These are phyloP conservation scores for Serendipita sp. DNA, from an alignment of 1,284 basidiomycete species.

Conservation along the genomic window DNA sequence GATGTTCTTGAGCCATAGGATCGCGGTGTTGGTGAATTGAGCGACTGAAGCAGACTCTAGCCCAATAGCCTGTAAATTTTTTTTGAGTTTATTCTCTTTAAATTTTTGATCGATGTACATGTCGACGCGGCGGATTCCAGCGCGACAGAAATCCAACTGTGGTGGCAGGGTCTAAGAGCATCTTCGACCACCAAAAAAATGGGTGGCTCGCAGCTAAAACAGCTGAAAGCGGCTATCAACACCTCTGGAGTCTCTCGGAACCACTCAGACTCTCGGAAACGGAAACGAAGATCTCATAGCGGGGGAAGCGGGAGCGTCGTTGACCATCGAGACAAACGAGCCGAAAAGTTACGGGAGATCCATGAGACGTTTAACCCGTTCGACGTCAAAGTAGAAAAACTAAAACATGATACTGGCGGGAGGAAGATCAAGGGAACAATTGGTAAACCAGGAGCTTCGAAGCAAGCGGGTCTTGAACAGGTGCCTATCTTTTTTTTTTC, in stretches of 20 bases:
- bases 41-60: too few relatives aligned
- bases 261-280: slow-evolving; percentile 36
- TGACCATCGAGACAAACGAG: slow-evolving; percentile 61
- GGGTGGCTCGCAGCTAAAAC: too few relatives aligned
- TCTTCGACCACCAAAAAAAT: too few relatives aligned
- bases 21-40: too few relatives aligned
- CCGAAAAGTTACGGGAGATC: slow-evolving; percentile 73
- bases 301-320: slow-evolving; percentile 20
- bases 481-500: slow-evolving; percentile 30
- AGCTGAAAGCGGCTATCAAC: slow-evolving; percentile 13
- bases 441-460: slow-evolving; percentile 75
- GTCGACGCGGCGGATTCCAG: too few relatives aligned
- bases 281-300: slow-evolving; percentile 40
- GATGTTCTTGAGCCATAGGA: too few relatives aligned
- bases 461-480: slow-evolving; percentile 81
- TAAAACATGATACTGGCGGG: slow-evolving; percentile 87
- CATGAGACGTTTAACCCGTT: slow-evolving; percentile 83
- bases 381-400: slow-evolving; percentile 78
- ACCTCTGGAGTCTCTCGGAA: slow-evolving; percentile 60
- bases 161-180: too few relatives aligned
- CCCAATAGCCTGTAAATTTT: too few relatives aligned
- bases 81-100: too few relatives aligned
- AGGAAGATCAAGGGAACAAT: slow-evolving; percentile 70
- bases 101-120: too few relatives aligned
- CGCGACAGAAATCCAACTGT: too few relatives aligned